phyloP scores from a whole-genome alignment of 306 rosid species.

The Cicer pinnatifidum region DNA sequence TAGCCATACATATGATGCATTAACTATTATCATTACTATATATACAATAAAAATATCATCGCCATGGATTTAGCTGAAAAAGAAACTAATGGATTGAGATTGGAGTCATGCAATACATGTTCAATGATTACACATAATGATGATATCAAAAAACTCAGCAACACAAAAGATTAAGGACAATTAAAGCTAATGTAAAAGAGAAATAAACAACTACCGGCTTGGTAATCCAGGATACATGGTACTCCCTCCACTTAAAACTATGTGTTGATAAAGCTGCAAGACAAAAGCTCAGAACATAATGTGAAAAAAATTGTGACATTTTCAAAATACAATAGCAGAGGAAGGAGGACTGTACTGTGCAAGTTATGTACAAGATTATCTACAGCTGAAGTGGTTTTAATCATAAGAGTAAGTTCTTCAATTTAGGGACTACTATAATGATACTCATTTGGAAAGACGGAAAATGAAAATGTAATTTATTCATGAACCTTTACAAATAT shows the following conservation, averaged over 20 bases:
- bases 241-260: slow-evolving; percentile 99
- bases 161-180: slow-evolving; percentile 34
- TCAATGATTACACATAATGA: slow-evolving; percentile 26
- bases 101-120: slow-evolving; percentile 30
- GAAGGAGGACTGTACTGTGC: slow-evolving; percentile 9
- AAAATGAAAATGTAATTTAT: slow-evolving; percentile 29
- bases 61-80: slow-evolving; percentile 36
- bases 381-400: slow-evolving; percentile 29
- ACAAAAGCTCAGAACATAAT: slow-evolving; percentile 39
- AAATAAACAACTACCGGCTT: slow-evolving; percentile 74
- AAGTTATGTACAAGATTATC: slow-evolving; percentile 22
- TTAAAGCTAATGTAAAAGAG: slow-evolving; percentile 44
- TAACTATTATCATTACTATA: neutral
- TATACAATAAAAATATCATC: slow-evolving; percentile 28
- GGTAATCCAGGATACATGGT: slow-evolving; percentile 99
- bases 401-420: slow-evolving; percentile 40
- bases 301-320: slow-evolving; percentile 32
- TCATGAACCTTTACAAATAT: slow-evolving; percentile 37
- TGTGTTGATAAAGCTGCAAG: slow-evolving; percentile 97
- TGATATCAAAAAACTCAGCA: slow-evolving; percentile 17
- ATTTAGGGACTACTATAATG: slow-evolving; percentile 32
- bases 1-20: slow-evolving; percentile 28
- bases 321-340: slow-evolving; percentile 38
- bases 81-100: slow-evolving; percentile 29
- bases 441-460: slow-evolving; percentile 29